Conservation (phyloP, 164 flowering plant species). For the Aristolochia fimbriata region DNA sequence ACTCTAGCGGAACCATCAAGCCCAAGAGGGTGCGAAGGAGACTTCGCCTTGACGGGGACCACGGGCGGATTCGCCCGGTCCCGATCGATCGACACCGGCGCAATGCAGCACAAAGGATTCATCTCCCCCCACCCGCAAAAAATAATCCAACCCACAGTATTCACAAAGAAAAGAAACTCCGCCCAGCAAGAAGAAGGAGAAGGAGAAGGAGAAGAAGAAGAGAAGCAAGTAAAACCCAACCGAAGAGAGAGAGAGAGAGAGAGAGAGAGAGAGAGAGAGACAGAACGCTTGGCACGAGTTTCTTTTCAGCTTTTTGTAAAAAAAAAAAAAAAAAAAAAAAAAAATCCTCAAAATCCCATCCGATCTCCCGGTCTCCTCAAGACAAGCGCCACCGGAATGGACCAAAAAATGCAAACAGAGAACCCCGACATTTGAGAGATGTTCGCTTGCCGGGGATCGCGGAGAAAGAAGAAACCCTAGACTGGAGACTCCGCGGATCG, state of each 20-base stretch:
- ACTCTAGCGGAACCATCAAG: constrained; percentile 20
- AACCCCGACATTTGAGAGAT: too few relatives aligned
- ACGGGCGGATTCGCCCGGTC: constrained; percentile 43
- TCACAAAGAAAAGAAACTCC: background rate
- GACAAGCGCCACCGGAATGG: too few relatives aligned
- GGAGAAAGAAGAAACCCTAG: background rate
- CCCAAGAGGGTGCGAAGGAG: constrained; percentile 33
- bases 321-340: background rate
- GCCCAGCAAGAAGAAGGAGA: too few relatives aligned
- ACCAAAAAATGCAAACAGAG: too few relatives aligned
- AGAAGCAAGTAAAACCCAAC: background rate
- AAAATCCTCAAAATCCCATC: background rate
- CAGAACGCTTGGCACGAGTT: too few relatives aligned
- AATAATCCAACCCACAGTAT: background rate
- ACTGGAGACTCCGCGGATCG: background rate
- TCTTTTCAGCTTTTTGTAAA: too few relatives aligned
- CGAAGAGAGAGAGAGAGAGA: too few relatives aligned
- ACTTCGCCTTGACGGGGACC: constrained; percentile 9
- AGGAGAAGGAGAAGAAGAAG: background rate
- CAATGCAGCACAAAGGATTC: constrained; percentile 99
- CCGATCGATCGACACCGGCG: constrained; percentile 86
- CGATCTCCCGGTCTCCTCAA: too few relatives aligned
- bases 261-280: too few relatives aligned
- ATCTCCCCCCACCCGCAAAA: constrained; percentile 17
- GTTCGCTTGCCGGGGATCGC: too few relatives aligned